Base-by-base conservation (phyloP, 1,139 yeast genomes). In the Zygoascus meyerae region DNA sequence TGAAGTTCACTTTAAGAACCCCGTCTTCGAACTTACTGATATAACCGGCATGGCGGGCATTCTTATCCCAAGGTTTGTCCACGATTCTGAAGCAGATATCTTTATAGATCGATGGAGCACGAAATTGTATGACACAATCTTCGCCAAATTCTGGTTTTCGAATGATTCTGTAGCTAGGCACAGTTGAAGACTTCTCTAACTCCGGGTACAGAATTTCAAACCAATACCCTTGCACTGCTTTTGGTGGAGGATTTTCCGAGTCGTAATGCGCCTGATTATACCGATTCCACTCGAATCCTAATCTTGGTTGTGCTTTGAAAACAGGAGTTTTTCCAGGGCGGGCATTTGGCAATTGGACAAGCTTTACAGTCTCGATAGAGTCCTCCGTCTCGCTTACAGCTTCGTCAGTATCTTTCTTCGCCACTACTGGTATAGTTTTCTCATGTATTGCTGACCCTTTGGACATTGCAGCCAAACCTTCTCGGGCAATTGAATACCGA, bases 141-240 rank as follows among this genome's bases (percentile, higher is more conserved):
- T 42, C 40, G 21, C 34, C 18, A 17, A 34, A 35, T 32, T 30
- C 46, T 14, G 35, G 31, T n/a, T 46, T 43, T 48, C 39, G 44
- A 26, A 62, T 55, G 10, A 68, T 53, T 40, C 57, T 56, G 53
- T 63, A 68, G 11, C 63, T 58, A 1, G 72, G 72, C 1, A 62
- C 57, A 16, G 52, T 52, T 5, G 55, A 29, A 5, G 63, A 43
- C 14, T 56, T 58, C 6, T 53, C 48, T 28, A 68, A 49, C 15
- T 60, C 62, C 0, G 71, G 72, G 44, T 67, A 68, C 44, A 56
- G 64, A 2, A 68, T 56, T 44, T 66, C 65, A 55, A 68, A 68
- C 40, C 57, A 56, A 52, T 68, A 68, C 4, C 72, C 72, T 48
- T 62, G 66, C n/a, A 67, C 67, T 2, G 58, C 53, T 40, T 66